Conservation (phyloP, 305 asterid genomes). For the Fraxinus baroniana region DNA sequence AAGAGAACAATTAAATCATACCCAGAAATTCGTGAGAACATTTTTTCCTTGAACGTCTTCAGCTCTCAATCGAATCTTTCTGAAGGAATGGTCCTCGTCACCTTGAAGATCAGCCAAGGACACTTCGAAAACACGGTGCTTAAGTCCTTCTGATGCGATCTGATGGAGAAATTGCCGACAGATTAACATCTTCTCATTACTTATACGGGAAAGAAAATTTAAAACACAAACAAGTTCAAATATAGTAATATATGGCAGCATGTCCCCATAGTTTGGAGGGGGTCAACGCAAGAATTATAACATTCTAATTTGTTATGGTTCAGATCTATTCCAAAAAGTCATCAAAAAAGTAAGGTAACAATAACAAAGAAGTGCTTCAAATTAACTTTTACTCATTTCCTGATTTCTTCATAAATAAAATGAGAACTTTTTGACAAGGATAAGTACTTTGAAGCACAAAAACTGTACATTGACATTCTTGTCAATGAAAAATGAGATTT, state of each 20-base stretch:
- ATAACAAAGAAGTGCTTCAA: background rate
- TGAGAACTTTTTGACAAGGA: background rate
- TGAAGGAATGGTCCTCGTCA: conserved; percentile 61
- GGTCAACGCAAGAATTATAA: background rate
- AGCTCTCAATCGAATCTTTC: conserved; percentile 64
- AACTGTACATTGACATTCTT: background rate
- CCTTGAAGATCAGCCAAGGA: conserved; percentile 66
- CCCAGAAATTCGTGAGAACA: conserved; percentile 70
- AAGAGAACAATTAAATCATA: conserved; percentile 4
- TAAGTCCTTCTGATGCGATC: conserved; percentile 74
- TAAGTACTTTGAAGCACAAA: background rate
- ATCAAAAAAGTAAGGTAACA: background rate
- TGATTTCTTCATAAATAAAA: background rate
- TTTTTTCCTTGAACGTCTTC: conserved; percentile 71
- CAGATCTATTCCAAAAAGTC: background rate
- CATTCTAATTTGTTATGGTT: background rate
- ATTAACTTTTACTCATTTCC: background rate
- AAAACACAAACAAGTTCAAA: background rate
- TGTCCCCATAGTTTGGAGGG: background rate
- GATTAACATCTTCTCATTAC: background rate
- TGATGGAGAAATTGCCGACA: background rate
- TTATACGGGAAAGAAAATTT: background rate
- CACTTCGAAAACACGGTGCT: conserved; percentile 65
- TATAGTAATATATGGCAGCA: background rate
- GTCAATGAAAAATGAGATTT: background rate